phyloP scores from a whole-genome alignment of 1,284 basidiomycete genomes.

The Apiotrichum sp. region DNA sequence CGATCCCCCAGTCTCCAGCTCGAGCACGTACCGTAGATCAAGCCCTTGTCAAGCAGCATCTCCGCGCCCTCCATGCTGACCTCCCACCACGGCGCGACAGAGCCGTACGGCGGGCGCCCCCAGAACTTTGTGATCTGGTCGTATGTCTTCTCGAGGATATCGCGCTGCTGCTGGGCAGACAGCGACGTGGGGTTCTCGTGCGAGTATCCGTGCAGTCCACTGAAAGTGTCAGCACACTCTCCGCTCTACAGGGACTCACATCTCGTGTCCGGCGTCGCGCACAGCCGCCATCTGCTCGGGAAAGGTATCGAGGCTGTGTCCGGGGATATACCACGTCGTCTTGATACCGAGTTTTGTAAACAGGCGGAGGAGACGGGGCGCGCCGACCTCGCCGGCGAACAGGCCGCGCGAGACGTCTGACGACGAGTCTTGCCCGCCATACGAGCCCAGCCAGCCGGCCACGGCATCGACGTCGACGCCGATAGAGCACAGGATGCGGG shows the following conservation, averaged over 20 bases:
- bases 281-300: constrained; percentile 46
- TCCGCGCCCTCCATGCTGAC: constrained; percentile 62
- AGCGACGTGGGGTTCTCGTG: constrained; percentile 66
- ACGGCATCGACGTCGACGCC: constrained; percentile 62
- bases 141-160: constrained; percentile 64
- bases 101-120: constrained; percentile 59
- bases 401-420: constrained; percentile 47
- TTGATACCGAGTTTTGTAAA: constrained; percentile 67
- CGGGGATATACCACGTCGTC: constrained; percentile 64
- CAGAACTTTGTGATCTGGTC: constrained; percentile 63
- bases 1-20: no score
- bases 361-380: constrained; percentile 61
- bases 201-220: constrained; percentile 66
- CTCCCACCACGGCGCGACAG: constrained; percentile 75
- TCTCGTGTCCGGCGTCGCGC: constrained; percentile 48
- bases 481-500: constrained; percentile 29
- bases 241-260: constrained; percentile 23
- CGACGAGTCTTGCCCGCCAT: constrained; percentile 46
- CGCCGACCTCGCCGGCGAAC: constrained; percentile 62
- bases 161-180: constrained; percentile 62
- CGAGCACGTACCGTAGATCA: constrained; percentile 58
- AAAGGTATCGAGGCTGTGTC: constrained; percentile 48
- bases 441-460: constrained; percentile 54
- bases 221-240: neutral
- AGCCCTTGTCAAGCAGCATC: constrained; percentile 66